These are phyloP conservation scores for Ascoidea tarda DNA, from an alignment of 805 yeast genomes.

Conservation along the genomic window DNA sequence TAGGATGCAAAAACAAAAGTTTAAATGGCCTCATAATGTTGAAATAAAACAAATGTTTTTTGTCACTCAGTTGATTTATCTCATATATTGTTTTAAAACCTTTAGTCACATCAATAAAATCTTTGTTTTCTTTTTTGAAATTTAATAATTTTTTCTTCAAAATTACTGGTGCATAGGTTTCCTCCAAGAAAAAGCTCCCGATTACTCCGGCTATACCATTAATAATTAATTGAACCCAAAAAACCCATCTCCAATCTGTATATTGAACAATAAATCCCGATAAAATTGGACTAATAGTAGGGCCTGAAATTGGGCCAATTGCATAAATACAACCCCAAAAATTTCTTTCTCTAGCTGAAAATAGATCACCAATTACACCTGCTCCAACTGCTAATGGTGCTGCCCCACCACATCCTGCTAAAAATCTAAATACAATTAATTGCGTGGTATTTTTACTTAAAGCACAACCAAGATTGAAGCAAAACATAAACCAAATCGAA, in stretches of 20 bases:
- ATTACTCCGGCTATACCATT: constrained; percentile 31
- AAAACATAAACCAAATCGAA: constrained; percentile 32
- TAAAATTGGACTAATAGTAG: constrained; percentile 42
- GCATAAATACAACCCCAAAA: constrained; percentile 42
- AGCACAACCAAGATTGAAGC: constrained; percentile 46
- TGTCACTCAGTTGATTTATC: constrained; percentile 18
- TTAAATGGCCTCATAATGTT: constrained; percentile 42
- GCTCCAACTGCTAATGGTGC: constrained; percentile 60
- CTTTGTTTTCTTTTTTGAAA: constrained; percentile 38
- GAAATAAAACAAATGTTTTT: constrained; percentile 14
- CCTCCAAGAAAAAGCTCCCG: constrained; percentile 33
- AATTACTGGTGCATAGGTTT: constrained; percentile 44
- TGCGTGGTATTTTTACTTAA: constrained; percentile 40
- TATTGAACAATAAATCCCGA: constrained; percentile 42
- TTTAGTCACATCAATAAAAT: constrained; percentile 39
- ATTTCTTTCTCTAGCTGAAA: constrained; percentile 33
- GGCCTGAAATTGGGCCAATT: constrained; percentile 38
- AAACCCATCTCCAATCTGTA: constrained; percentile 49
- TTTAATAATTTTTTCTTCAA: constrained; percentile 23
- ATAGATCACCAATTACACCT: constrained; percentile 52
- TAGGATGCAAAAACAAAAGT: constrained; percentile 41
- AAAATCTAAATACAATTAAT: constrained; percentile 40
- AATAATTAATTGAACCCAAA: constrained; percentile 39
- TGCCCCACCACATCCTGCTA: constrained; percentile 54
- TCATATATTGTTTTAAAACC: constrained; percentile 42